Conservation (phyloP, 75 land plant species). For the Picea glauca region DNA sequence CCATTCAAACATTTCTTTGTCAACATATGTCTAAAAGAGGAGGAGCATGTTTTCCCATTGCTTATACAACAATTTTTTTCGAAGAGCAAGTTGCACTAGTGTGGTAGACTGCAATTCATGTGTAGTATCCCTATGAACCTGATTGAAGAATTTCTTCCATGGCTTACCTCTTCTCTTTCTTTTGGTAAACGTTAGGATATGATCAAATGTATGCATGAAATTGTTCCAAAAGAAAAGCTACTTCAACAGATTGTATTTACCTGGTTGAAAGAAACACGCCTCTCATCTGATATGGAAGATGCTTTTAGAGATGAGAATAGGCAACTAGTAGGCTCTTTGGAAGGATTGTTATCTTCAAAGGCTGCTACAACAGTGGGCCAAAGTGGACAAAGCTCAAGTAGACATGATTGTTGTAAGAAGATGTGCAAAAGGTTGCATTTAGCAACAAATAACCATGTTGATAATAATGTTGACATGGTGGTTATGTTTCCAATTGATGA, state of each 20-base stretch:
- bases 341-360: slow-evolving; percentile 7
- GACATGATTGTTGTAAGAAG: slow-evolving; percentile 17
- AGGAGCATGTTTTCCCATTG: slow-evolving; percentile 85
- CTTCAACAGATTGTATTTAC: slow-evolving; percentile 49
- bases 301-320: slow-evolving; percentile 11
- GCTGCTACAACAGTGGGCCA: background rate
- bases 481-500: slow-evolving; percentile 54
- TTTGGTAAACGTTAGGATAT: slow-evolving; percentile 60
- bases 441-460: slow-evolving; percentile 11
- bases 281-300: slow-evolving; percentile 3
- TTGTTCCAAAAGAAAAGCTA: slow-evolving; percentile 68
- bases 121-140: slow-evolving; percentile 82
- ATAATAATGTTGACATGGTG: background rate
- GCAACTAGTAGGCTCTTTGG: background rate
- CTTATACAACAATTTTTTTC: slow-evolving; percentile 65
- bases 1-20: slow-evolving; percentile 60
- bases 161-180: slow-evolving; percentile 68
- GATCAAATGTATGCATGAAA: slow-evolving; percentile 45
- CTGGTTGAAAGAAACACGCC: slow-evolving; percentile 66
- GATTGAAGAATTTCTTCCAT: slow-evolving; percentile 76
- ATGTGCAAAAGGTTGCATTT: slow-evolving; percentile 37
- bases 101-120: slow-evolving; percentile 59
- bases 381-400: background rate
- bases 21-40: slow-evolving; percentile 85
- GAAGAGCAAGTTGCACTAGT: slow-evolving; percentile 83